A percentile compares a stretch with the other conserved stretches of the same genome.
Conservation (phyloP, 2,329 filamentous ascomycete species). For the Xylariaceae sp. region DNA sequence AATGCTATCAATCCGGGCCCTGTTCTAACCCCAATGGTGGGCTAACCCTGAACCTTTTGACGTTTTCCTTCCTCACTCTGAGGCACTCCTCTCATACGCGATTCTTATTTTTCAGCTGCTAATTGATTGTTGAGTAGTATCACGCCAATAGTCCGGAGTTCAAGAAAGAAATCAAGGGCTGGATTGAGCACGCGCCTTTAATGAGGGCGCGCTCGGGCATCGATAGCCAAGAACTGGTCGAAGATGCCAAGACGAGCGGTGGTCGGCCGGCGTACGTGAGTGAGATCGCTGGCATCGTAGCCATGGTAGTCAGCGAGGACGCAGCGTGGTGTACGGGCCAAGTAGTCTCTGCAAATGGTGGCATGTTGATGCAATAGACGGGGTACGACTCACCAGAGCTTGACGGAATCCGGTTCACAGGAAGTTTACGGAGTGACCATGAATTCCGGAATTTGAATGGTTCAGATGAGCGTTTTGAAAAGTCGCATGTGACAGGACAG, state of each 20-base stretch:
- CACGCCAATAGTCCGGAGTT: conserved; percentile 39
- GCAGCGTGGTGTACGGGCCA: conserved; percentile 74
- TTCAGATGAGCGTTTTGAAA: too few species aligned
- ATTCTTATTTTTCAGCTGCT: neutral
- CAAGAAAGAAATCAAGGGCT: conserved; percentile 38
- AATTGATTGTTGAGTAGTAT: conserved; percentile 42
- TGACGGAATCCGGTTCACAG: neutral
- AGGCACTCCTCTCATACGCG: neutral
- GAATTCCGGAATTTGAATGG: too few species aligned
- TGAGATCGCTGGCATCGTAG: conserved; percentile 71
- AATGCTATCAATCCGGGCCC: conserved; percentile 55
- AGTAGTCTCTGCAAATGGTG: conserved; percentile 75
- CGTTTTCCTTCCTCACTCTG: too few species aligned
- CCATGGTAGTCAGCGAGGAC: conserved; percentile 68
- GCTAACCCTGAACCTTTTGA: neutral
- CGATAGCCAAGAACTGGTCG: conserved; percentile 58
- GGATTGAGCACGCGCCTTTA: conserved; percentile 54
- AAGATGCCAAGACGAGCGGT: conserved; percentile 49
- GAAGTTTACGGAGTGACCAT: too few species aligned
- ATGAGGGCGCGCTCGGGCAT: conserved; percentile 54
- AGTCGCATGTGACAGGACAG: too few species aligned
- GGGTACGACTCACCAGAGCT: neutral
- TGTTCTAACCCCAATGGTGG: conserved; percentile 37
- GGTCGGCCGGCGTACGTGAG: conserved; percentile 59
- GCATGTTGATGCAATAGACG: conserved; percentile 33